Evolutionary conservation across 345 rosid species (phyloP).

Genomic region (Theobroma cacao): DNA sequence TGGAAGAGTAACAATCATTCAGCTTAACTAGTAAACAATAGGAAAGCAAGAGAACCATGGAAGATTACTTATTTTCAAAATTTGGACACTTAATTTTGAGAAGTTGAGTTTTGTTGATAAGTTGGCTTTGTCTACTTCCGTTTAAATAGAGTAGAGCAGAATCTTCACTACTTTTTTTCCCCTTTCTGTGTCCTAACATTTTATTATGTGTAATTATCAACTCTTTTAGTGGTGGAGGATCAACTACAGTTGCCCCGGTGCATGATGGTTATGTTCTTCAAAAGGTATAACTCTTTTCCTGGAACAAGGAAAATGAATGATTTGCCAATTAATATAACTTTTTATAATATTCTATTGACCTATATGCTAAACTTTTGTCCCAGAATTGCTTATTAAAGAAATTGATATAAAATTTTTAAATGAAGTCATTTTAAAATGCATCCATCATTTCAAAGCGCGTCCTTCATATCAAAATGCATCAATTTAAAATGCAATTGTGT

Average conservation of each 20-base stretch:
- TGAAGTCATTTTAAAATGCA: too few relatives aligned
- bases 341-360: neutral
- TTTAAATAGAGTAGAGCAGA: neutral
- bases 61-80: neutral
- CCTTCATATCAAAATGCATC: too few relatives aligned
- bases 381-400: neutral
- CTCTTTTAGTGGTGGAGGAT: slow-evolving; percentile 90
- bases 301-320: neutral
- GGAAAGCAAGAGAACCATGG: neutral
- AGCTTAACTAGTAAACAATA: neutral
- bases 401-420: neutral
- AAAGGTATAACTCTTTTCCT: slow-evolving; percentile 49
- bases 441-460: too few relatives aligned
- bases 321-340: neutral
- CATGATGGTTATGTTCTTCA: slow-evolving; percentile 99
- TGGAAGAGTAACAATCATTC: neutral
- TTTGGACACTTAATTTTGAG: neutral
- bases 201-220: neutral
- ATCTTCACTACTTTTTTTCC: neutral
- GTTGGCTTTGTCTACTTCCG: neutral
- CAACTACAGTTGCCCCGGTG: slow-evolving; percentile 91
- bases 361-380: neutral
- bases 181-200: neutral
- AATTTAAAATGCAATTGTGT: too few relatives aligned
- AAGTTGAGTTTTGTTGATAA: neutral